These are phyloP conservation scores for Fusarium tanahbumbuense DNA, from an alignment of 2,329 filamentous ascomycete species.

Conservation along the genomic window DNA sequence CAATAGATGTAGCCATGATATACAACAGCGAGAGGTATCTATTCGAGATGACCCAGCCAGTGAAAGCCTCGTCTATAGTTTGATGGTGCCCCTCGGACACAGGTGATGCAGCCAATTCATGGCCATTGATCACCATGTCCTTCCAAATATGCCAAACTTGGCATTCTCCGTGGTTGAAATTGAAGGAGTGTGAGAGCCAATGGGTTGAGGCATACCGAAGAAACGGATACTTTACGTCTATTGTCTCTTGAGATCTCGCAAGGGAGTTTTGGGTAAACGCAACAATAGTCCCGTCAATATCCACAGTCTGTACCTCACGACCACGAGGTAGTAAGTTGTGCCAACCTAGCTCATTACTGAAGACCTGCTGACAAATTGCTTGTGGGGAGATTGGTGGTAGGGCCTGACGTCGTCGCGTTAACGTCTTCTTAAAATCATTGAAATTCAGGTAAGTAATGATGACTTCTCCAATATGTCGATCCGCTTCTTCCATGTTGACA, in stretches of 20 bases:
- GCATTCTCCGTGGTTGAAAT: fast-evolving
- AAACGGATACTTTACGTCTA: not conserved
- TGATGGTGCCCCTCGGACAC: too few relatives aligned
- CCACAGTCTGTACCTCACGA: not conserved
- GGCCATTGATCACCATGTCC: fast-evolving
- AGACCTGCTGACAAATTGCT: fast-evolving
- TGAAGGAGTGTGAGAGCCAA: not conserved
- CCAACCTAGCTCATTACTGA: not conserved
- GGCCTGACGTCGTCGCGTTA: fast-evolving
- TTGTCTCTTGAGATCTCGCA: fast-evolving
- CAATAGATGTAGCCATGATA: too few relatives aligned
- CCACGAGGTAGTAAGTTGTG: fast-evolving
- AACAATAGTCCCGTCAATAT: not conserved
- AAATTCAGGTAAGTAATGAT: not conserved
- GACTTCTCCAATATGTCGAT: not conserved
- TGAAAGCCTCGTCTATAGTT: too few relatives aligned
- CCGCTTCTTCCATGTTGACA: fast-evolving
- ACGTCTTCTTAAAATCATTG: not conserved
- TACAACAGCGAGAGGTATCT: too few relatives aligned
- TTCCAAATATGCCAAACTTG: not conserved
- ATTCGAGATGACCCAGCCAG: too few relatives aligned
- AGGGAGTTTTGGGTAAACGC: fast-evolving
- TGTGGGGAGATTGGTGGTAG: not conserved
- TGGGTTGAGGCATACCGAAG: not conserved
- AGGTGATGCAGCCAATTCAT: not conserved